Base-by-base conservation (phyloP, 192 early-diverging fungal genomes). In the Coemansia sp. region DNA sequence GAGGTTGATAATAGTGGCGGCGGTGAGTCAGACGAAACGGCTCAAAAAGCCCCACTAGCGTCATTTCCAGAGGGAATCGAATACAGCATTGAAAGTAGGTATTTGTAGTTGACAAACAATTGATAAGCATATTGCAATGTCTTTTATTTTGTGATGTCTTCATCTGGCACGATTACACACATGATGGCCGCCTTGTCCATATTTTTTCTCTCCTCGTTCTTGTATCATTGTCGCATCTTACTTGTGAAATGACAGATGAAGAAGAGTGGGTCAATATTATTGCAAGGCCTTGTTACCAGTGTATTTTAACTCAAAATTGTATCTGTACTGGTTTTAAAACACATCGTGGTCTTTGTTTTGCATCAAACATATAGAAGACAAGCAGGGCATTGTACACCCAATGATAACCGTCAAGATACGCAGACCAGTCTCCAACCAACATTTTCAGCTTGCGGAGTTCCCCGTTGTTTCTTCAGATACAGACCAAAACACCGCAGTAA, bases 71-170 rank as follows among this genome's bases (percentile, higher is more conserved):
- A 73, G n/a, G 65, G 56, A 54, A 68, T 82, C 21, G 71, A 53
- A 12, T 82, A 82, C 66, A 72, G 57, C 42, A 82, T 82, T 26
- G 79, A 82, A 47, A 82, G 79, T 81, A 73, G 72, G 74, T 67
- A 38, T 21, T 57, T 9, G 16, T 10, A 38, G 39, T 9, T 9
- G 42, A 6, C 58, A 40, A 32, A 42, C 42, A 15, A 19, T 38
- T 39, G 15, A 39, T 39, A 38, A 61, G 18, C 58, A n/a, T n/a
- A n/a, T 61, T 42, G 0, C 61, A 44, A 62, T 62, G 32, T 18
- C 9, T 39, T 21, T 42, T 45, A 32, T 32, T 32, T 4, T 32
- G 32, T 32, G 32, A 4, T 32, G 32, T 32, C 32, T 32, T 4
- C 4, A 32, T 32, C 32, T 32, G 32, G 32, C 32, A 32, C 32